A percentile compares a stretch with the other conserved stretches of the same genome.
Evolutionary conservation across 2,329 filamentous ascomycete genomes (phyloP).

Genomic region (Zalaria obscura): DNA sequence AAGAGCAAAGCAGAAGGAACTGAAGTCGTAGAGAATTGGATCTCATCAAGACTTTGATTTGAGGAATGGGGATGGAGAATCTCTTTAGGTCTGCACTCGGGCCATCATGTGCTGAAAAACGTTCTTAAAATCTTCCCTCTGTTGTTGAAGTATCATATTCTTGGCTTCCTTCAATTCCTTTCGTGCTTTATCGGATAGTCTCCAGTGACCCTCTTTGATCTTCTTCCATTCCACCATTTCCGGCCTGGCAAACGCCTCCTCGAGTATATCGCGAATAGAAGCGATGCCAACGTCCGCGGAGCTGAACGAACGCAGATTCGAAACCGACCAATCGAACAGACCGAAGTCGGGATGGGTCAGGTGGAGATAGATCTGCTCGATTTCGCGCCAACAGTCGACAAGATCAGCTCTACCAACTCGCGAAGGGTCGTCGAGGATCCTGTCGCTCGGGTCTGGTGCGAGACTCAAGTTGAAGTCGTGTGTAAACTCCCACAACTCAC

Average conservation of each 20-base stretch:
- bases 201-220: neutral
- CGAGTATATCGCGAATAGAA: neutral
- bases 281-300: neutral
- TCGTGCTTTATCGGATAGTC: too few species aligned
- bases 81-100: too few species aligned
- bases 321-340: neutral
- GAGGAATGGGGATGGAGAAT: too few species aligned
- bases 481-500: too few species aligned
- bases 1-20: constrained; percentile 21
- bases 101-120: too few species aligned
- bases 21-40: constrained; percentile 23
- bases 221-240: neutral
- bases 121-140: too few species aligned
- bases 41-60: constrained; percentile 18
- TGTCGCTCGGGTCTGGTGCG: constrained; percentile 24
- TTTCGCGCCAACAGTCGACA: constrained; percentile 23
- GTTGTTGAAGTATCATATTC: too few species aligned
- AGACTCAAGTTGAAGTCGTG: constrained; percentile 19
- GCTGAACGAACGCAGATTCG: neutral
- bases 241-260: neutral
- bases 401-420: constrained; percentile 27
- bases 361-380: constrained; percentile 7
- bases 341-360: neutral
- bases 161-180: too few species aligned
- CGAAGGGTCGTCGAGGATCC: constrained; percentile 21